Percentiles rank a stretch among this genome's conserved stretches.
These are phyloP conservation scores for Pholiota molesta DNA, from an alignment of 768 basidiomycete species.

Conservation along the genomic window DNA sequence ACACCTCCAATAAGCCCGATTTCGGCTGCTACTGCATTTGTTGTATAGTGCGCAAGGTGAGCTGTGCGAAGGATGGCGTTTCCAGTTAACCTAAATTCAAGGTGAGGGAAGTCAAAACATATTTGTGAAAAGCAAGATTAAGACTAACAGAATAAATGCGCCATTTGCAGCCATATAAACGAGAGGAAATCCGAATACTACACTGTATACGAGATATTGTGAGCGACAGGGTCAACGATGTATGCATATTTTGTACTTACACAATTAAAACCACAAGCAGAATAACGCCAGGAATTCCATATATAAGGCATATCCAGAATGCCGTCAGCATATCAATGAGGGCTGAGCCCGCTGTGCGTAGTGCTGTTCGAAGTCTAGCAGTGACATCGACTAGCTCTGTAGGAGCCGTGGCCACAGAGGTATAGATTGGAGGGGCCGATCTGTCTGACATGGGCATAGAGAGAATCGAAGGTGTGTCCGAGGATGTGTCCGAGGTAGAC, in stretches of 20 bases:
- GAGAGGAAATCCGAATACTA: neutral
- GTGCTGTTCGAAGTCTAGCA: neutral
- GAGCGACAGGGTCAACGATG: neutral
- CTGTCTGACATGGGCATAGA: neutral
- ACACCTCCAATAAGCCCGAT: constrained; percentile 26
- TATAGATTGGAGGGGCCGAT: no score
- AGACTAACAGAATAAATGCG: neutral
- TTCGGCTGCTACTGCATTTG: constrained; percentile 18
- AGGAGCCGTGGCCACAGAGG: neutral
- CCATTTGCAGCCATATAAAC: neutral
- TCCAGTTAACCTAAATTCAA: constrained; percentile 21
- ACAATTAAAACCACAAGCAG: constrained; percentile 4
- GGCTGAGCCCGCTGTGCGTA: neutral
- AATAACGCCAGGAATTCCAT: constrained; percentile 1
- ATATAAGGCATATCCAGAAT: neutral
- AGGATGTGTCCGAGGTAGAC: no score
- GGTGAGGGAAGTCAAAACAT: neutral
- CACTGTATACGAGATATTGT: neutral
- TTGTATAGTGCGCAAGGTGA: constrained; percentile 20
- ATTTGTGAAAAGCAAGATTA: neutral
- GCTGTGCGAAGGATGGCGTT: constrained; percentile 24
- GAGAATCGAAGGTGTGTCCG: neutral
- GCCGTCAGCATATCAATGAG: neutral
- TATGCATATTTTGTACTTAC: neutral
- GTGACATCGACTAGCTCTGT: neutral